phyloP scores from a whole-genome alignment of 2,329 filamentous ascomycete genomes.

The Ophioceras dolichostomum region DNA sequence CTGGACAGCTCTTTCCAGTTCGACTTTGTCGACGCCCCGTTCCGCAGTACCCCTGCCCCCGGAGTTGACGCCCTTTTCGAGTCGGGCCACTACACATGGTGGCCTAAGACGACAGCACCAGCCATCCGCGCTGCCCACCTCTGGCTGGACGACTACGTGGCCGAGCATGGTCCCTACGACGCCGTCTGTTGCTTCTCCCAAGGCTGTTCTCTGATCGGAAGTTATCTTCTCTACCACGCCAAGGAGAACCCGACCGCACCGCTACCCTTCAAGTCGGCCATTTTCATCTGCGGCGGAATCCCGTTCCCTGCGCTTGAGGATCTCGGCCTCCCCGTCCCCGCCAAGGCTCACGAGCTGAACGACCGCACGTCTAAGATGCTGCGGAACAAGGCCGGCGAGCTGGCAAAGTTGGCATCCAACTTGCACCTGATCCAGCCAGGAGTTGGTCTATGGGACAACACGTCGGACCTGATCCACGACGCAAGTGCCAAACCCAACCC shows the following conservation, averaged over 20 bases:
- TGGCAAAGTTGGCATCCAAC: slow-evolving; percentile 13
- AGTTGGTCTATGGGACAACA: slow-evolving; percentile 21
- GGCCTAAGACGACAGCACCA: slow-evolving; percentile 12
- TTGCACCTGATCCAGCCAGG: slow-evolving; percentile 14
- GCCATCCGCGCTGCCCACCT: slow-evolving; percentile 20
- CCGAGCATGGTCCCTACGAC: slow-evolving; percentile 20
- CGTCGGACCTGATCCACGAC: slow-evolving; percentile 17
- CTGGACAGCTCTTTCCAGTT: slow-evolving; percentile 17
- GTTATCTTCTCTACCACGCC: slow-evolving; percentile 25
- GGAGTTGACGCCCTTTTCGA: slow-evolving; percentile 20
- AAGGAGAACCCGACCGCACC: slow-evolving; percentile 16
- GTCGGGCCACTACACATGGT: slow-evolving; percentile 17
- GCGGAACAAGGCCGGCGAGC: slow-evolving; percentile 12
- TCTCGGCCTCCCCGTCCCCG: slow-evolving; percentile 19
- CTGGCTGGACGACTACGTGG: slow-evolving; percentile 22
- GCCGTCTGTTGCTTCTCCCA: slow-evolving; percentile 23
- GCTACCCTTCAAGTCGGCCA: slow-evolving; percentile 22
- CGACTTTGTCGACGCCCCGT: slow-evolving; percentile 22
- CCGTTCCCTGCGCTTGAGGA: slow-evolving; percentile 20
- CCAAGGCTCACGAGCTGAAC: slow-evolving; percentile 17
- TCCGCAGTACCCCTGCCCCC: slow-evolving; percentile 16
- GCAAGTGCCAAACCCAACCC: slow-evolving; percentile 12
- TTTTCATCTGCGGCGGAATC: slow-evolving; percentile 26
- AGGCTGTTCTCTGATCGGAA: slow-evolving; percentile 23
- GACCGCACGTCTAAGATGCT: slow-evolving; percentile 13